phyloP scores from a whole-genome alignment of 257 asterid species.

The Buddleja alternifolia region DNA sequence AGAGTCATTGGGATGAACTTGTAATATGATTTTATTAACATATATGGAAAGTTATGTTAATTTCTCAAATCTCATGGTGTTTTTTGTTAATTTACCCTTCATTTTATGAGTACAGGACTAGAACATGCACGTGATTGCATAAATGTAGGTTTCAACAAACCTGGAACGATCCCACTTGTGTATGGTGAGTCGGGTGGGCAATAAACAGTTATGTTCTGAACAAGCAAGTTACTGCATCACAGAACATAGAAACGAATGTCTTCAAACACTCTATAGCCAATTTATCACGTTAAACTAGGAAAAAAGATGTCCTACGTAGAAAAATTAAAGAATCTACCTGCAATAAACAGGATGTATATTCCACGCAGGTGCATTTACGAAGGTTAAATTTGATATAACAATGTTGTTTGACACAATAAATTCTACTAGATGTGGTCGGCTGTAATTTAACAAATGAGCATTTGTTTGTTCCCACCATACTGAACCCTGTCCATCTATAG shows the following conservation, averaged over 20 bases:
- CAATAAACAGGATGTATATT: conserved; percentile 66
- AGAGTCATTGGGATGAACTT: too few relatives aligned
- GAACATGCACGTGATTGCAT: too few relatives aligned
- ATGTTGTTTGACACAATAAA: conserved; percentile 51
- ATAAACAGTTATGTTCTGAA: conserved; percentile 63
- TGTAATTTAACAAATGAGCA: conserved; percentile 56
- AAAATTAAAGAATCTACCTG: conserved; percentile 47
- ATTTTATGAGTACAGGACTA: too few relatives aligned
- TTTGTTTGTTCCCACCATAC: conserved; percentile 68
- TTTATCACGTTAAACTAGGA: background rate
- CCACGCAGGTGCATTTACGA: conserved; percentile 78
- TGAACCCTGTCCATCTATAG: conserved; percentile 75
- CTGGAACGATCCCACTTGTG: conserved; percentile 76
- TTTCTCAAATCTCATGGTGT: too few relatives aligned
- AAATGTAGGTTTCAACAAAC: conserved; percentile 39
- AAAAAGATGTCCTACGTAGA: background rate
- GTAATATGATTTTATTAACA: too few relatives aligned
- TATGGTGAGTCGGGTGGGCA: conserved; percentile 65
- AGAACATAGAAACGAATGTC: background rate
- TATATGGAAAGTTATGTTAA: too few relatives aligned
- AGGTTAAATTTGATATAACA: conserved; percentile 72
- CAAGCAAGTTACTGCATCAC: conserved; percentile 61
- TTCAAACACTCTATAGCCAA: background rate
- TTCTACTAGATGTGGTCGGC: conserved; percentile 72
- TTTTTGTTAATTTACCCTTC: too few relatives aligned